Base-by-base conservation (phyloP, 75 land plant species). In the Cunninghamia lanceolata region DNA sequence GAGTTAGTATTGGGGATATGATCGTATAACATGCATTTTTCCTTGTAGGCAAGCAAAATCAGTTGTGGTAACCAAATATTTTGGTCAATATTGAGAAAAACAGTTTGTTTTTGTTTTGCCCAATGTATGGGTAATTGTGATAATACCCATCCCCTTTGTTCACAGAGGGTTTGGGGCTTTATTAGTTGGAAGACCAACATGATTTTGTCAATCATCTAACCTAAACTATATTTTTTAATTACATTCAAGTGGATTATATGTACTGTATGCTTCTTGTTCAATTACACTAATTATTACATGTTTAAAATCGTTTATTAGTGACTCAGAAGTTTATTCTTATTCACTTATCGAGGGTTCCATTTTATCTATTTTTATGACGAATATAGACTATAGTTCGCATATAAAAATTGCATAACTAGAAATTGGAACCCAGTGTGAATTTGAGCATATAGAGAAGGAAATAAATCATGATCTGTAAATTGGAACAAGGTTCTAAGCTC, bases 1-100 rank as follows among this genome's bases (percentile, higher is more conserved):
- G 83, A 86, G 90, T 86, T 84, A 87, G 73, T 3, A 25, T 63
- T 28, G 8, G 28, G 7, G 68, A 63, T 63, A 6, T 7, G 0
- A 28, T n/a, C n/a, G n/a, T n/a, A n/a, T n/a, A n/a, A n/a, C n/a
- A 1, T 25, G n/a, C n/a, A 25, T 1, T 63, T 21, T 63, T 63
- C n/a, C 68, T 21, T 63, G 0, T 19, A 63, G 54, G 54, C 54
- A 53, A 53, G 0, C 25, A n/a, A 19, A 7, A 56, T 56, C 25
- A 5, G n/a, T n/a, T n/a, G n/a, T 63, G 68, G 68, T 25, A 63
- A 63, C 68, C n/a, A 25, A 25, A 28, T 63, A 6, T 25, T 7
- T 63, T 63, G 68, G 28, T 63, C n/a, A 63, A 63, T 63, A n/a
- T 59, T 59, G 66, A 59, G 66, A 25, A 63, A 5, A 63, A n/a